A percentile compares a stretch with the other conserved stretches of the same genome.
phyloP scores from a whole-genome alignment of 2,329 filamentous ascomycete genomes.

The Dichotomopilus funicola region DNA sequence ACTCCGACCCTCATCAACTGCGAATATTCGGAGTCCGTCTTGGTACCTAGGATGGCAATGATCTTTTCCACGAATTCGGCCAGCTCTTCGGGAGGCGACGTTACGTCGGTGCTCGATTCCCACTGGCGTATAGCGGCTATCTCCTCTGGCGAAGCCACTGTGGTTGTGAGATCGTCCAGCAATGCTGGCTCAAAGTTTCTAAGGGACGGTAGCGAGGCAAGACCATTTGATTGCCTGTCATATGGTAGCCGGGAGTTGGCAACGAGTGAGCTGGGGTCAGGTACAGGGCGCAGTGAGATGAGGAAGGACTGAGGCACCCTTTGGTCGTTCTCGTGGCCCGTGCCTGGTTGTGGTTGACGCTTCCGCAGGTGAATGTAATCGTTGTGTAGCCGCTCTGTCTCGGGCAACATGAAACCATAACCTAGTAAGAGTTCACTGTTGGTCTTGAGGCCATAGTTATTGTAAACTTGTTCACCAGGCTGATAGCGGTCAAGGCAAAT shows the following conservation, averaged over 20 bases:
- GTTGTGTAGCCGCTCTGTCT: constrained; percentile 45
- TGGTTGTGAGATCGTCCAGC: constrained; percentile 40
- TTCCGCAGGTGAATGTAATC: constrained; percentile 54
- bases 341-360: constrained; percentile 19
- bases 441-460: constrained; percentile 69
- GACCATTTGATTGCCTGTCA: constrained; percentile 11
- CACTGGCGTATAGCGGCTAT: constrained; percentile 2
- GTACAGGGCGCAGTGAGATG: constrained; percentile 45
- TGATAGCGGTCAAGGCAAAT: constrained; percentile 36
- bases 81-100: constrained; percentile 19
- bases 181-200: constrained; percentile 48
- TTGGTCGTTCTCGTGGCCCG: not conserved
- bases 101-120: not conserved
- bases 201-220: constrained; percentile 34
- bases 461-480: constrained; percentile 53
- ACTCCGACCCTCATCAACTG: constrained; percentile 40
- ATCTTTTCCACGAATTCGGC: constrained; percentile 30
- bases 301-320: constrained; percentile 38
- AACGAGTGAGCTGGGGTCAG: constrained; percentile 42
- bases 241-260: constrained; percentile 36
- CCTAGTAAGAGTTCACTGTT: constrained; percentile 63
- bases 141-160: constrained; percentile 21
- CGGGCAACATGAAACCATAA: constrained; percentile 55
- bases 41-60: constrained; percentile 31
- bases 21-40: constrained; percentile 35